Base-by-base conservation (phyloP, 2,329 filamentous ascomycete genomes). In the Acrocalymma vagum region DNA sequence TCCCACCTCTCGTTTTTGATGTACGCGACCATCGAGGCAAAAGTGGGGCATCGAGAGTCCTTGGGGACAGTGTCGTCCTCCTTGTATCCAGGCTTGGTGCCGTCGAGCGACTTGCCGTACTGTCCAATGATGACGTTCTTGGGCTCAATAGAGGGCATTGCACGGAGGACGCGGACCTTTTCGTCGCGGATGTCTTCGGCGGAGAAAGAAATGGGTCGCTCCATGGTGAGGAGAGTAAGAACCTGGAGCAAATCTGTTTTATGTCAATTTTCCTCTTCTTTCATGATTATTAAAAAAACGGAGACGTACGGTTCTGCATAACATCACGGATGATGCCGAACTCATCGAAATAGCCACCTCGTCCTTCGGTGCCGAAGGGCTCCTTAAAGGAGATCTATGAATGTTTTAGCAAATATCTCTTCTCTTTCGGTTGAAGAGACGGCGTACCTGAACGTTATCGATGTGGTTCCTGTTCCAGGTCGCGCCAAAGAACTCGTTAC, bases 1-100 rank as follows among this genome's bases (percentile, higher is more conserved):
- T 99, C 95, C 94, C 94, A 99, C 61, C 94, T 83, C 84, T 99
- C 94, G 73, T 99, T 99, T 84, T 97, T 97, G 76, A 99, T 97
- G 77, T 95, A 96, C 23, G 91, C 92, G 23, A 96, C 93, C 74
- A 99, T 85, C 24, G 94, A 93, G 67, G 92, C 96, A 80, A 99
- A 99, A 6, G 94, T 99, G 18, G 94, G 93, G 82, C 94, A 99
- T 62, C 95, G 86, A 22, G 93, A 96, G 58, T 96, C 92, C 77
- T 95, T 94, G 45, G 94, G 94, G 20, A 99, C 94, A 14, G 94
- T 97, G 68, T 97, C 92, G 61, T 99, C 94, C 75, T 99, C 94
- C 78, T 96, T 95, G 82, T 99, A 99, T 27, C 90, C 86, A 30
- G 94, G 94, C 81, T 97, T 99, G 76, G 83, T 92, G 62, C 93